Base-by-base conservation (phyloP, 495 filamentous ascomycete genomes). In the Aspergillus haitiensis region DNA sequence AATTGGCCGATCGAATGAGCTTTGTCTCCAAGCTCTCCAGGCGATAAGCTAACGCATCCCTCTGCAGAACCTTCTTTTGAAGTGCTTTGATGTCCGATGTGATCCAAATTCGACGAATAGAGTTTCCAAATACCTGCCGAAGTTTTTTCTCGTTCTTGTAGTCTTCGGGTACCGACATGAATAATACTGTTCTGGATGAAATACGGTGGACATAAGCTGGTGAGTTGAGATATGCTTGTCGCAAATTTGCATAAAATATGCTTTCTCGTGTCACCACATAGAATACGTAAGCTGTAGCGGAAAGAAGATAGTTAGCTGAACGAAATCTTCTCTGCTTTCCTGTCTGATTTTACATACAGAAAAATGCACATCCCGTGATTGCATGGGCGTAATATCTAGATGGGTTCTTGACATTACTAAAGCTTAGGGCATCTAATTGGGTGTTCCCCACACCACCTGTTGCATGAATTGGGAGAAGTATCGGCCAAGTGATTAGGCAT, bases 381-480 rank as follows among this genome's bases (percentile, higher is more conserved):
- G 80, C 82, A 67, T 90, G 87, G 12, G 85, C 87, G 55, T 86
- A 90, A 50, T 85, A 83, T 48, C 75, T 72, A 6, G 61, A 76
- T 5, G 74, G 71, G 21, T 82, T 65, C 13, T 65, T 72, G 45
- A 90, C 74, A 66, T 91, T 90, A 46, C 87, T 86, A 56, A 90
- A 88, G 33, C 84, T 86, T 42, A 91, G 67, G 9, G 68, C 70
- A 50, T 89, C 86, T 9, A 91, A 79, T 64, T 88, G 75, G 0
- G 66, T 72, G n/a, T 84, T 81, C 0, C 76, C 76, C 12, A 75
- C 82, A 27, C 82, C 83, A 5, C 88, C 88, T 6, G 88, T 93
- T 31, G 82, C 83, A 72, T 94, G 88, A 62, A 95, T 77, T 3
- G 91, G 91, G 65, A 96, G 86, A 42, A 95, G 72, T 31, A 94